Base-by-base conservation (phyloP, 257 asterid genomes). In the Solanum virginianum region DNA sequence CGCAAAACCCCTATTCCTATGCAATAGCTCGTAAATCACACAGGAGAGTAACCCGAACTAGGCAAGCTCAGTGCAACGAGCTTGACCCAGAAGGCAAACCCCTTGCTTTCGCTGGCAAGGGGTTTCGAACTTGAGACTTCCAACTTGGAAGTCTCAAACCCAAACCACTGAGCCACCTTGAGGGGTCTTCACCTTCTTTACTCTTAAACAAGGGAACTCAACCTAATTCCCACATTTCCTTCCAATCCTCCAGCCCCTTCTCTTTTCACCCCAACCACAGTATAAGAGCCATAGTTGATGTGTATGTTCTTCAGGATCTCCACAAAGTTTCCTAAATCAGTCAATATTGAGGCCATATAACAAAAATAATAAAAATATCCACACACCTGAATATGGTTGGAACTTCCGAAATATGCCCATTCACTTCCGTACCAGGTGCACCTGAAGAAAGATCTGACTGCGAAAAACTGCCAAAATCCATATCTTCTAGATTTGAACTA, bases 361-460 rank as follows among this genome's bases (percentile, higher is more conserved):
- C 7, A 29, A 77, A 65, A 68, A 55, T 17, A 22, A 47, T 18
- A 24, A 84, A 80, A 86, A 84, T 20, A 81, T 77, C 24, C n/a
- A 53, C 88, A 59, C 81, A 95, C 98, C 98, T 90, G 88, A 86
- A 66, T 84, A 91, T 84, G 69, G 91, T 82, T 89, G 87, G 88
- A 88, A 65, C 88, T 54, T 91, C 92, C 36, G 89, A 85, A 80
- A 84, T 24, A 32, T 47, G 57, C 83, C 75, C 71, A 86, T 87
- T 79, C 84, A 36, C 86, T 89, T 88, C 90, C 51, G 84, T 55
- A 90, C 85, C 80, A 63, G 85, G 83, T 68, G 91, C 84, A 66
- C 88, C 85, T 45, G 91, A 84, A 86, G 89, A 89, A 54, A 86
- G 88, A 86, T 87, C 86, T 47, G 94, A 85, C 85, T 88, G 92